Base-by-base conservation (phyloP, 2,329 filamentous ascomycete species). In the Volutella citrinella region DNA sequence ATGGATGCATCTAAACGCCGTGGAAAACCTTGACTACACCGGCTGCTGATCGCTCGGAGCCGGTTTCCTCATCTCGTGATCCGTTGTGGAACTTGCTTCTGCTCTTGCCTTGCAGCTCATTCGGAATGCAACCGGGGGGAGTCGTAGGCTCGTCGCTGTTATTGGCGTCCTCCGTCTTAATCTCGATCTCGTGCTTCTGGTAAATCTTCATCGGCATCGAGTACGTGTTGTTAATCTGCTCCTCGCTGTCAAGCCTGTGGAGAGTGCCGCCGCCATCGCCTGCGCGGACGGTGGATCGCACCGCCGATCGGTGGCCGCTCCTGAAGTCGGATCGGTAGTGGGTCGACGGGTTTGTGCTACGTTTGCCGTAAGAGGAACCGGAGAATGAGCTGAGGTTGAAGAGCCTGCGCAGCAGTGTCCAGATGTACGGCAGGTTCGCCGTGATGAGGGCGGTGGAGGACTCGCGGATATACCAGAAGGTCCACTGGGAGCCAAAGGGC, bases 401-500 rank as follows among this genome's bases (percentile, higher is more conserved):
- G 19, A 59, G 37, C 6, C 57, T 55, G 18, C 63, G 65, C n/a
- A 66, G 43, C 4, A 67, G 47, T 0, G 64, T 64, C 66, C 66
- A 69, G 2, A 61, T 63, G 10, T 66, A 53, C 7, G 66, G 65
- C 5, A 69, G 57, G 31, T 69, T 69, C 26, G 65, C 54, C 10
- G 63, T 58, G 43, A 69, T 66, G 23, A 69, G 53, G n/a, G 66
- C 64, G 6, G 65, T 68, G 1, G 65, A 67, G 0, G 65, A 65
- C 41, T 69, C 66, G 19, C 66, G 64, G 30, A 68, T 63, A 45
- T 69, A 69, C 66, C 66, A 69, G 33, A 60, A 64, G 4, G 60
- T 63, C 65, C 65, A 69, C 11, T 54, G 43, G 14, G 38, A 45
- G 8, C 60, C 64, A 29, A 54, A 68, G 1, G 65, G 63, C n/a